Evolutionary conservation across 768 basidiomycete species (phyloP), one percentile per base, ranked within the genome.

Genomic region (Candolleomyces eurysporus): DNA sequence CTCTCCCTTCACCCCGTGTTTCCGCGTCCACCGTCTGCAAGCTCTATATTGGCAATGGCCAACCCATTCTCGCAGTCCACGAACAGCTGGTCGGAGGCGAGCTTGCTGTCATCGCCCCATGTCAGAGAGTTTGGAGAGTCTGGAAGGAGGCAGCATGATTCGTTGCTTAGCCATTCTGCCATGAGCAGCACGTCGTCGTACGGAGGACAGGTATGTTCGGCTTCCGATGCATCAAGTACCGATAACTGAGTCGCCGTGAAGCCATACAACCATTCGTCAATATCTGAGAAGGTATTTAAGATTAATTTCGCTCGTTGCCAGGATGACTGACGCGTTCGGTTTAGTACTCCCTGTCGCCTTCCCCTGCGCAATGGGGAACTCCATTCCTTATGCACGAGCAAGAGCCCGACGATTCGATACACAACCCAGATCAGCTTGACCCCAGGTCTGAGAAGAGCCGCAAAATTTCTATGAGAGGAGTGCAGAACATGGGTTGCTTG

Each of bases 401-500:
- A n/a, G 87, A 89, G 58, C 77, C 81, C 0, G 87, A 89, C 64
- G 88, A 89, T 66, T 72, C 79, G 48, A 77, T 89, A 2, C 88
- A 89, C 67, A 85, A 83, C 63, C 88, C 88, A 0, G 82, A 86
- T 4, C 74, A 68, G 22, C 75, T 80, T 16, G 84, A 88, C 63
- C 66, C 76, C 42, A 79, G 76, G 65, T 78, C 76, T 21, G 84
- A 88, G 67, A 69, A 48, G 39, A 82, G 84, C 8, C 87, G 87
- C 50, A 77, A 90, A 55, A 83, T 84, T 60, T 88, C 88, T 16
- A 51, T 69, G 7, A 76, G 90, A 61, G 90, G 89, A 5, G 62
- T 90, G 48, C 76, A 76, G 5, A 92, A 92, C 66, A 77, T 87
- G 2, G 84, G 89, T 0, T 91, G 86, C 67, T 76, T 92, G 17